phyloP scores from a whole-genome alignment of 2,329 filamentous ascomycete genomes.

The Beauveria sp. region DNA sequence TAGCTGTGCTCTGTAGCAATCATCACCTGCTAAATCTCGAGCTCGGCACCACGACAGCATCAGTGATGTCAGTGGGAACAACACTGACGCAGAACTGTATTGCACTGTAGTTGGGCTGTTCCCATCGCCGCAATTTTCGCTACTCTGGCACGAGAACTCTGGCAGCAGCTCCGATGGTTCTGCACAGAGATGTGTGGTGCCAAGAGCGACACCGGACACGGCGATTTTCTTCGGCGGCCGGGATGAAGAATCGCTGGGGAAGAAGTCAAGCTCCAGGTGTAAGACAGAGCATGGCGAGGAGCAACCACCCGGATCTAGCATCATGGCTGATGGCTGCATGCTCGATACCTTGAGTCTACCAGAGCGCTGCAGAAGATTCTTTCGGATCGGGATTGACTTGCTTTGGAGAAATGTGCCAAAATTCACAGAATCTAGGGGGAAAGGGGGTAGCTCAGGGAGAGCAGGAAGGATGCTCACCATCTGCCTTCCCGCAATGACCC shows the following conservation, averaged over 20 bases:
- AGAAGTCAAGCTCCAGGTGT: neutral
- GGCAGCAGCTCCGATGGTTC: slow-evolving; percentile 4
- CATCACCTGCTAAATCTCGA: neutral
- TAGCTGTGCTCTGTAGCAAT: neutral
- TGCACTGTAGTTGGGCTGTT: neutral
- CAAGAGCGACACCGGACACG: neutral
- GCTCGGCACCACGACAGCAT: neutral
- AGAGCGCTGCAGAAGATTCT: neutral
- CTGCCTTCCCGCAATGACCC: neutral
- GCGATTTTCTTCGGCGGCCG: neutral
- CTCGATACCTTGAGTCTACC: neutral
- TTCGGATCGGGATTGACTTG: neutral
- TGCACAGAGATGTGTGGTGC: slow-evolving; percentile 1
- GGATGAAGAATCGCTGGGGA: neutral
- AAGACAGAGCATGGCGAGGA: neutral
- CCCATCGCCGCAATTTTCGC: neutral
- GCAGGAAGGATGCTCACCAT: neutral
- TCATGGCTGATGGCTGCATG: slow-evolving; percentile 4
- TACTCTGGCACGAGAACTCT: neutral
- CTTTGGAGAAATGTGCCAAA: neutral
- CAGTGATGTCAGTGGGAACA: neutral
- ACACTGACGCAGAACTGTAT: neutral
- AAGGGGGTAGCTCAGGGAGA: slow-evolving; percentile 2
- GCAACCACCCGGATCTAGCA: neutral
- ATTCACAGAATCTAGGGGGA: neutral